Base-by-base conservation (phyloP, 352 stramenopile species). In the Phytophthora brassicae region DNA sequence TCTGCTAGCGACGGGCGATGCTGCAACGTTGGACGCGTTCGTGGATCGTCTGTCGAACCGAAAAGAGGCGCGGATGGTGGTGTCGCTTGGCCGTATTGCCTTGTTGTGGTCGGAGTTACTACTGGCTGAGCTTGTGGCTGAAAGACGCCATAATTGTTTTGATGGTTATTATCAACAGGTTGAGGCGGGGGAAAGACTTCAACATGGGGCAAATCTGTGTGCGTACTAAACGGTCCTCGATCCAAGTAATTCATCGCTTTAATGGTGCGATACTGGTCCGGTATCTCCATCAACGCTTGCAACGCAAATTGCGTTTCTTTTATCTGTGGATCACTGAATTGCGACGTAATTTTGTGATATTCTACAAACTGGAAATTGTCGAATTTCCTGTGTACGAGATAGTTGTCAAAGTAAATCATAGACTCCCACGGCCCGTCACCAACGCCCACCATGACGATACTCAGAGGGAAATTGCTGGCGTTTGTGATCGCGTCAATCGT, bases 281-380 rank as follows among this genome's bases (percentile, higher is more conserved):
- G 87, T 45, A 94, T 77, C 71, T 96, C 85, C 85, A 94, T 94
- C 23, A 96, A 72, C 41, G 87, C 85, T 24, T 90, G 75, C 4
- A 96, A 62, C 4, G 85, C 84, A 63, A 96, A 96, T 54, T 92
- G 83, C 8, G 72, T 66, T 53, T 89, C 68, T 42, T 79, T 72
- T 58, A 79, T 75, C 53, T 86, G 67, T 17, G 77, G 69, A 17
- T 69, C 64, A 28, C 60, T 64, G 26, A 77, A 81, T 43, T 77
- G 70, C 8, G 70, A 70, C 2, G 68, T 76, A 38, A 88, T 83
- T 69, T 88, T 89, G 59, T 90, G 68, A 41, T 90, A 96, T 31
- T 95, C 79, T 43, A 96, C 81, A 53, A 94, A 95, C 59, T 94
- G 83, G 51, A 96, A 94, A 54, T 94, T 94, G 71, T 96, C 88